Conservation (phyloP, 805 yeast genomes). For the Yueomyces sp. region DNA sequence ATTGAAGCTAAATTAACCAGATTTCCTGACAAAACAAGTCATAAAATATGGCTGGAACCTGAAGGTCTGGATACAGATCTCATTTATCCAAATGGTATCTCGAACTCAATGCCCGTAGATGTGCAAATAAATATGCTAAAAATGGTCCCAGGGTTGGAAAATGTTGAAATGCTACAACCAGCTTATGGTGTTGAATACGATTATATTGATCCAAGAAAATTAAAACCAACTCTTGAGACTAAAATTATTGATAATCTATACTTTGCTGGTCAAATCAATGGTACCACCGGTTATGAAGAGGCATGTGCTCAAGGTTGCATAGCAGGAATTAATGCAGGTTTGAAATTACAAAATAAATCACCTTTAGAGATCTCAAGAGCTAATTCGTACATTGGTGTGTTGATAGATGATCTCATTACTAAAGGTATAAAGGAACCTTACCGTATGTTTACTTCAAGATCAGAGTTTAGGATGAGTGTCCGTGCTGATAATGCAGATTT, state of each 20-base stretch:
- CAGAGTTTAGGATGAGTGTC: slow-evolving; percentile 82
- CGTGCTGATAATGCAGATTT: slow-evolving; percentile 91
- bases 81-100: slow-evolving; percentile 94
- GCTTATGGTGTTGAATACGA: slow-evolving; percentile 99
- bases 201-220: slow-evolving; percentile 85
- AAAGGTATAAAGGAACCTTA: slow-evolving; percentile 96
- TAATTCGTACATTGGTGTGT: slow-evolving; percentile 84
- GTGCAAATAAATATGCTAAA: slow-evolving; percentile 64
- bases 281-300: slow-evolving; percentile 98
- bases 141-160: slow-evolving; percentile 78
- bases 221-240: slow-evolving; percentile 67
- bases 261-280: slow-evolving; percentile 95
- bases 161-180: slow-evolving; percentile 80
- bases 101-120: slow-evolving; percentile 92
- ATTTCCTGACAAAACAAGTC: slow-evolving; percentile 63
- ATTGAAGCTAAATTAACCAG: slow-evolving; percentile 78
- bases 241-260: slow-evolving; percentile 64
- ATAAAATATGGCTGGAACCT: slow-evolving; percentile 90
- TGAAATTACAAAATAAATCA: slow-evolving; percentile 25
- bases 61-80: slow-evolving; percentile 80
- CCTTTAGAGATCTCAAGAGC: slow-evolving; percentile 52
- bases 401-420: slow-evolving; percentile 86
- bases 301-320: slow-evolving; percentile 95
- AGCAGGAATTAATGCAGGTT: slow-evolving; percentile 93
- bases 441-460: slow-evolving; percentile 93